Base-by-base conservation (phyloP, 2,329 filamentous ascomycete species). In the Fusarium miscanthi region DNA sequence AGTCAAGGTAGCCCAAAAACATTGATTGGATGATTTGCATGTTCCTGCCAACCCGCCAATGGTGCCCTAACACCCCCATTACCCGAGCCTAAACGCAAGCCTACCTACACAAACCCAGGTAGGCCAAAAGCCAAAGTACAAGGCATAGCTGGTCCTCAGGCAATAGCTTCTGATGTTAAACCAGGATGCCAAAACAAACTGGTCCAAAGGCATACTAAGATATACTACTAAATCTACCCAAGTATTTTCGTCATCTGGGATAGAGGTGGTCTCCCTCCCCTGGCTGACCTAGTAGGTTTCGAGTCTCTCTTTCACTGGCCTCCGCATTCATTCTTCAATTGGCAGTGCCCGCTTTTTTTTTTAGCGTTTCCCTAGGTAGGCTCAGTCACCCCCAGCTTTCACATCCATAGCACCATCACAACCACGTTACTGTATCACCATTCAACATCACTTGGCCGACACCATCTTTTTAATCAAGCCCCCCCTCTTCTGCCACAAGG, bases 1-100 rank as follows among this genome's bases (percentile, higher is more conserved):
- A 70, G 51, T 70, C 57, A 45, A 62, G 56, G 65, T 66, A 73
- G 66, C 69, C 65, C 69, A 73, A 73, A 42, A 58, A 42, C 30
- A 69, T 35, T 69, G 49, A 69, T 69, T 69, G 65, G 69, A 73
- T 43, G 51, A 46, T 70, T 66, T 53, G 25, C 43, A 43, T 46
- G 51, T 63, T 53, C 64, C 59, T 69, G 52, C 58, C 41, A 69
- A 63, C 46, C 52, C 41, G 41, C 64, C 58, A 64, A 52, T 69
- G 59, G 27, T 30, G 8, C 59, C 59, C 52, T 53, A 40, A 52
- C 45, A 31, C 66, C 48, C 45, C 59, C 60, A 60, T 63, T 60
- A 60, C 60, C 43, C 54, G 54, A 43, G 54, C 41, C 41, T 25
- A 49, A 58, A 53, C 25, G 19, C 49, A 53, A n/a, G 19, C 35